These are phyloP conservation scores for Ascosphaera apis DNA, from an alignment of 2,329 filamentous ascomycete genomes.

Conservation along the genomic window DNA sequence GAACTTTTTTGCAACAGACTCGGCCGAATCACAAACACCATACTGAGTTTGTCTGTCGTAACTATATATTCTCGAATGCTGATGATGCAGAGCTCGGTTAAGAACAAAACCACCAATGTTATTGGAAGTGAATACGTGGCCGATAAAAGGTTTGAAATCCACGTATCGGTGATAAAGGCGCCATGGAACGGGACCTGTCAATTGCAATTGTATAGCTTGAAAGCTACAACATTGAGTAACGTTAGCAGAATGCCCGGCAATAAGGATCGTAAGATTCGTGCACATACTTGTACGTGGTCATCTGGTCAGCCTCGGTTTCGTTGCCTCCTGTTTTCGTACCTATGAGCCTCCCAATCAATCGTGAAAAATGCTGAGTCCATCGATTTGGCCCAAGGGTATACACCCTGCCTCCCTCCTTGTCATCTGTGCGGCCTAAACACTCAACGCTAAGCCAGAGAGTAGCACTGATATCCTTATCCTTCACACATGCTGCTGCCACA, in stretches of 20 bases:
- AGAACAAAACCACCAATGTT: slow-evolving; percentile 60
- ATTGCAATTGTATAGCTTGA: slow-evolving; percentile 77
- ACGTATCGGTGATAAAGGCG: slow-evolving; percentile 78
- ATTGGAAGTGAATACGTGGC: slow-evolving; percentile 60
- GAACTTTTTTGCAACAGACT: slow-evolving; percentile 51
- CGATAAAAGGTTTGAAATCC: slow-evolving; percentile 77
- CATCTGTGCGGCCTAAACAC: slow-evolving; percentile 51
- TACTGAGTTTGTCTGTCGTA: slow-evolving; percentile 56
- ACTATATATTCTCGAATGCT: slow-evolving; percentile 75
- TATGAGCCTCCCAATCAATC: slow-evolving; percentile 61
- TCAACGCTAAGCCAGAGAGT: slow-evolving; percentile 50
- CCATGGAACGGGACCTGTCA: slow-evolving; percentile 58
- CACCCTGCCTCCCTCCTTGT: slow-evolving; percentile 38
- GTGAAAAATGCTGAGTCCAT: slow-evolving; percentile 70
- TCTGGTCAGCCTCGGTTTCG: slow-evolving; percentile 30
- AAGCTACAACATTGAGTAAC: slow-evolving; percentile 33
- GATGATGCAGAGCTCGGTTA: slow-evolving; percentile 69
- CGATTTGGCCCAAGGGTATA: slow-evolving; percentile 59
- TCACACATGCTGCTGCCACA: slow-evolving; percentile 38
- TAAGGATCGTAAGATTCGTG: neutral
- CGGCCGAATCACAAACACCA: slow-evolving; percentile 37
- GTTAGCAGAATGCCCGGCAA: neutral
- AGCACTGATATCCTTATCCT: slow-evolving; percentile 43
- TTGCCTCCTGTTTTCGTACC: slow-evolving; percentile 34
- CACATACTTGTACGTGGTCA: slow-evolving; percentile 54